These are phyloP conservation scores for Atkinsonella texensis DNA, from an alignment of 2,329 filamentous ascomycete genomes.

Conservation along the genomic window DNA sequence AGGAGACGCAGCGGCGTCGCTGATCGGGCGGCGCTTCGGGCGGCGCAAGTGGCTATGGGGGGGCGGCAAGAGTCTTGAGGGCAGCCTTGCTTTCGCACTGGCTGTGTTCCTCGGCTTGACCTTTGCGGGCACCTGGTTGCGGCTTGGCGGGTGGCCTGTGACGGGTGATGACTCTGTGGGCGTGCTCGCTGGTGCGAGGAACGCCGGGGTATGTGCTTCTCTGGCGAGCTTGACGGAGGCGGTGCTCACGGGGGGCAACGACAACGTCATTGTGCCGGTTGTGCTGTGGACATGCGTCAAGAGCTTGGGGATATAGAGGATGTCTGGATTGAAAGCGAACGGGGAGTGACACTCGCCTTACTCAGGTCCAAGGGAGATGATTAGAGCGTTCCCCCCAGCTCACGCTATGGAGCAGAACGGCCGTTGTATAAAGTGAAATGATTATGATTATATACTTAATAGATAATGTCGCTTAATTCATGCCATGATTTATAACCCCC, in stretches of 20 bases:
- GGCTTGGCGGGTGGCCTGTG: conserved; percentile 62
- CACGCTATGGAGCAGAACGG: no score
- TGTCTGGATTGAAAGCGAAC: no score
- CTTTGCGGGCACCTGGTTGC: conserved; percentile 60
- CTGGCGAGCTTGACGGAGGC: conserved; percentile 88
- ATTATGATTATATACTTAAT: no score
- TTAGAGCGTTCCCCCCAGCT: no score
- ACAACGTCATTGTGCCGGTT: conserved; percentile 94
- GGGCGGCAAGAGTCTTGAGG: conserved; percentile 90
- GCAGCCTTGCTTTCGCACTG: conserved; percentile 65
- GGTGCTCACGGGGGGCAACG: conserved; percentile 90
- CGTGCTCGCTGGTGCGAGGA: conserved; percentile 36
- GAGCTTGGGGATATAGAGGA: conserved; percentile 47
- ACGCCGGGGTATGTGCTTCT: conserved; percentile 59
- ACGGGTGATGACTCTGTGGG: conserved; percentile 26
- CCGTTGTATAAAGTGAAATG: no score
- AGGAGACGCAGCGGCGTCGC: conserved; percentile 83
- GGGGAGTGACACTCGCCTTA: no score
- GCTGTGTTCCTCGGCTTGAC: conserved; percentile 69
- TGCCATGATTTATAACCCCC: no score
- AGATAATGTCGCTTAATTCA: no score
- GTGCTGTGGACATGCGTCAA: conserved; percentile 87
- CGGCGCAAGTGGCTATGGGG: conserved; percentile 91
- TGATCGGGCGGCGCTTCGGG: conserved; percentile 80
- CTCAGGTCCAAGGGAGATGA: no score